A percentile compares a stretch with the other conserved stretches of the same genome.
Evolutionary conservation across 2,329 filamentous ascomycete species (phyloP).

Genomic region (Neoarthrinium moseri): DNA sequence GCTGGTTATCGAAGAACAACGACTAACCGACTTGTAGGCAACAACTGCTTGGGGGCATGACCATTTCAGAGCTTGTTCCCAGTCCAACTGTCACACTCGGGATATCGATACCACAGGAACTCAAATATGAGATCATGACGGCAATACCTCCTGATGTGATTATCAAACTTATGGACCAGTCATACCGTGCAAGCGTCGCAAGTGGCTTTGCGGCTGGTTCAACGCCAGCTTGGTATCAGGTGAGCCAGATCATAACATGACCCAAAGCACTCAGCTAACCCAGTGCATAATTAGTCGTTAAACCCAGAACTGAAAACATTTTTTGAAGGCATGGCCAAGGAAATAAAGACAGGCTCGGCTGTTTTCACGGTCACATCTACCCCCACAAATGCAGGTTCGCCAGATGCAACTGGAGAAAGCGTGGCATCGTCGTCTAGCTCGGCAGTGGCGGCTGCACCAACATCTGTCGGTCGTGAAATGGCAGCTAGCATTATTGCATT

Average conservation of each 20-base stretch:
- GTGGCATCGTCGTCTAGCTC: neutral
- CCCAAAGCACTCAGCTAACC: neutral
- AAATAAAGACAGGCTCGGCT: conserved; percentile 3
- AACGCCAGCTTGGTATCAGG: conserved; percentile 10
- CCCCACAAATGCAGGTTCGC: neutral
- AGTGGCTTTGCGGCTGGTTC: conserved; percentile 6
- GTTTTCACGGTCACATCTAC: conserved; percentile 5
- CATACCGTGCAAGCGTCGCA: conserved; percentile 7
- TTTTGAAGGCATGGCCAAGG: conserved; percentile 7
- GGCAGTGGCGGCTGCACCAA: neutral
- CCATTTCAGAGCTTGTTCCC: conserved; percentile 2
- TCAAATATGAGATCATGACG: conserved; percentile 7
- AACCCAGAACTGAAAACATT: conserved; percentile 8
- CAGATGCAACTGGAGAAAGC: neutral
- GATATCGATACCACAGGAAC: conserved; percentile 3
- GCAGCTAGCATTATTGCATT: neutral
- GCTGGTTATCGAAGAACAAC: too few relatives aligned
- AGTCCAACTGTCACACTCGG: conserved; percentile 4
- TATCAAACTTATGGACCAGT: conserved; percentile 7
- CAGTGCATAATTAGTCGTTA: neutral
- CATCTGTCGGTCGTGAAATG: neutral
- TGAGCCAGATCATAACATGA: neutral
- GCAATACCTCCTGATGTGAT: conserved; percentile 5
- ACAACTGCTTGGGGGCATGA: neutral
- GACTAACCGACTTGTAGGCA: neutral